These are phyloP conservation scores for Alternaria solani DNA, from an alignment of 2,329 filamentous ascomycete species.

Conservation along the genomic window DNA sequence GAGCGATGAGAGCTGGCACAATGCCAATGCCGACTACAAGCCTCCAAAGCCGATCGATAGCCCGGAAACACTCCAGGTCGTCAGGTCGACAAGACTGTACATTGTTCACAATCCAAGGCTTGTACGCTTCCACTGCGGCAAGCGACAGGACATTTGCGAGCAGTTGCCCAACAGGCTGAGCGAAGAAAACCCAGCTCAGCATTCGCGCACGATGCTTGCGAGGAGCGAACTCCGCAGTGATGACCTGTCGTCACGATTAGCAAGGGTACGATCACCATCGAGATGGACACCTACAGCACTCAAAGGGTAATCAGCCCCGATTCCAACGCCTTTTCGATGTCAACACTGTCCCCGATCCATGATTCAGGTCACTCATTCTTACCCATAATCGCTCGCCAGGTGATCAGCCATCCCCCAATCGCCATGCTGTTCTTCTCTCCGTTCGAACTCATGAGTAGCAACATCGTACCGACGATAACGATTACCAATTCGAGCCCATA, in stretches of 20 bases:
- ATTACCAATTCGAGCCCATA: conserved; percentile 54
- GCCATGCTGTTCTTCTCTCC: conserved; percentile 47
- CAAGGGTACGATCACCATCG: not conserved
- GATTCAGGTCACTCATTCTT: not conserved
- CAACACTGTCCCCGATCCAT: not conserved
- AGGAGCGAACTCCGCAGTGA: conserved; percentile 52
- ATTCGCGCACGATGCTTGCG: conserved; percentile 50
- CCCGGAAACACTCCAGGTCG: conserved; percentile 36
- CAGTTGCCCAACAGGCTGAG: conserved; percentile 53
- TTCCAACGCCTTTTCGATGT: conserved; percentile 40
- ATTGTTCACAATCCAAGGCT: conserved; percentile 31
- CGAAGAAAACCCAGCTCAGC: conserved; percentile 54
- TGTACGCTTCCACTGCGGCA: conserved; percentile 38
- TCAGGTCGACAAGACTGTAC: conserved; percentile 23
- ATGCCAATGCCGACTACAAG: conserved; percentile 53
- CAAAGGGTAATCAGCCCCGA: conserved; percentile 50
- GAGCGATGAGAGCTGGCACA: conserved; percentile 41
- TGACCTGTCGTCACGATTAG: conserved; percentile 27
- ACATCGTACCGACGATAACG: conserved; percentile 51
- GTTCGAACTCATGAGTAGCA: conserved; percentile 50
- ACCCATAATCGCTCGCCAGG: conserved; percentile 53
- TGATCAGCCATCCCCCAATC: conserved; percentile 51
- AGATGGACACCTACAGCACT: conserved; percentile 34
- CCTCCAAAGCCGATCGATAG: conserved; percentile 52
- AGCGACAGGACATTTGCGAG: conserved; percentile 43